phyloP scores from a whole-genome alignment of 352 stramenopile genomes.

The Phytophthora idaei region DNA sequence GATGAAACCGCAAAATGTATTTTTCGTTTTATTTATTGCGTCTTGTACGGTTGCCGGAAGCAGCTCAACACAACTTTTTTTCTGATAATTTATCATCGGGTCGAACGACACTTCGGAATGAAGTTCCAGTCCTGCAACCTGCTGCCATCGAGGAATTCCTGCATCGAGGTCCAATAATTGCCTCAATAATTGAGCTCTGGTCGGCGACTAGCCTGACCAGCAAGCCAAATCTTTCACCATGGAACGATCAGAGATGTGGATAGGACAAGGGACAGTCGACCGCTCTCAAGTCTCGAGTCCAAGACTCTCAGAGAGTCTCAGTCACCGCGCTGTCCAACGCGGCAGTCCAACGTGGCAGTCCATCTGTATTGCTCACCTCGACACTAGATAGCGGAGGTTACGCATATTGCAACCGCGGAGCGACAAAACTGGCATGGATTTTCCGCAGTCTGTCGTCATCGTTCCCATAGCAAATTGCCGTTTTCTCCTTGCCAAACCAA shows the following conservation, averaged over 20 bases:
- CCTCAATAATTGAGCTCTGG: conserved; percentile 11
- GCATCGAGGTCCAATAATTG: neutral
- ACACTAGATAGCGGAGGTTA: neutral
- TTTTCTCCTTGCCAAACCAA: conserved; percentile 1
- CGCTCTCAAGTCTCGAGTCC: neutral
- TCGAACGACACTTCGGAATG: neutral
- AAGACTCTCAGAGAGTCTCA: neutral
- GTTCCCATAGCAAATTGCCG: neutral
- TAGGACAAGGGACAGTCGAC: conserved; percentile 8
- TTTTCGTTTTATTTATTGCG: conserved; percentile 18
- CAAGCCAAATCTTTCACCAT: conserved; percentile 18
- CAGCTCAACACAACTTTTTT: neutral
- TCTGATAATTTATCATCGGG: neutral
- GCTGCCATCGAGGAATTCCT: neutral
- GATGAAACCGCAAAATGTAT: conserved; percentile 4
- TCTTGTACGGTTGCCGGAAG: no score
- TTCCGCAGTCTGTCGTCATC: neutral
- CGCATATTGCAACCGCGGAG: neutral
- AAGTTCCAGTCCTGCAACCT: neutral
- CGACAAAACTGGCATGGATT: conserved; percentile 7
- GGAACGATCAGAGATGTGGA: conserved; percentile 24
- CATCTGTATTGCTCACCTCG: neutral
- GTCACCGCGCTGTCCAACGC: conserved; percentile 3
- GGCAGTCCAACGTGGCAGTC: conserved; percentile 3
- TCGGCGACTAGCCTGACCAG: conserved; percentile 11